A percentile compares a stretch with the other conserved stretches of the same genome.
Conservation (phyloP, 805 yeast genomes). For the Tetrapisispora namnaoensis region DNA sequence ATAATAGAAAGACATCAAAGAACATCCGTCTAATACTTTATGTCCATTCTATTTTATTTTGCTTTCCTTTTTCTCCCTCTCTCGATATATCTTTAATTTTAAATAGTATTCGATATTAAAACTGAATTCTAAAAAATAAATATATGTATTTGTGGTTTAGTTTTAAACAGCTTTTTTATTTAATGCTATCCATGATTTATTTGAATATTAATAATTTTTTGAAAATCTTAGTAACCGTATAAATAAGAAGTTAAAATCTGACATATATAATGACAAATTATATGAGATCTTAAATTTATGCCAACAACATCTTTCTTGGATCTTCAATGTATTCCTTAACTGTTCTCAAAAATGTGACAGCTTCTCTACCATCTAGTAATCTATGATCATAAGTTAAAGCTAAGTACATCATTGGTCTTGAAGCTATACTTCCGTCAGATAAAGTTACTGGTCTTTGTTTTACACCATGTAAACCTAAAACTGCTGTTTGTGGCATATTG, state of each 20-base stretch:
- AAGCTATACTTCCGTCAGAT: constrained; percentile 82
- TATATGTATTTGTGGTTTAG: background rate
- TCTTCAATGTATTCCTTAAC: constrained; percentile 96
- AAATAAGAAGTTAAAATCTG: background rate
- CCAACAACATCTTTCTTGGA: constrained; percentile 92
- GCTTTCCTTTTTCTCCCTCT: too few relatives aligned
- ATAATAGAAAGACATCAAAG: too few relatives aligned
- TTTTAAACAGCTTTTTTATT: background rate
- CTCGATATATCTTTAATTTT: background rate
- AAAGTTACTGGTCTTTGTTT: constrained; percentile 96
- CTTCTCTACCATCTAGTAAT: constrained; percentile 97
- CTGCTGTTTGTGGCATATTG: constrained; percentile 97
- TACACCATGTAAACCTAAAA: constrained; percentile 92
- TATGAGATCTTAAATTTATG: constrained; percentile 16
- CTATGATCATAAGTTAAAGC: constrained; percentile 98
- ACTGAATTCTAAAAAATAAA: background rate
- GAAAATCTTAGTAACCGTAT: background rate
- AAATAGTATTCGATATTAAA: too few relatives aligned
- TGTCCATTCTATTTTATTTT: too few relatives aligned
- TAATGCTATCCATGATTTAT: background rate
- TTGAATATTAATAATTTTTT: constrained; percentile 1
- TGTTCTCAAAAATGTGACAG: constrained; percentile 92
- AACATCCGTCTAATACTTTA: too few relatives aligned
- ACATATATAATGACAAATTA: too few relatives aligned
- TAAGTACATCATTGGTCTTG: constrained; percentile 99